Evolutionary conservation across 2,329 filamentous ascomycete genomes (phyloP), one percentile per base, ranked within the genome.

Genomic region (Chaetomiaceae sp.): DNA sequence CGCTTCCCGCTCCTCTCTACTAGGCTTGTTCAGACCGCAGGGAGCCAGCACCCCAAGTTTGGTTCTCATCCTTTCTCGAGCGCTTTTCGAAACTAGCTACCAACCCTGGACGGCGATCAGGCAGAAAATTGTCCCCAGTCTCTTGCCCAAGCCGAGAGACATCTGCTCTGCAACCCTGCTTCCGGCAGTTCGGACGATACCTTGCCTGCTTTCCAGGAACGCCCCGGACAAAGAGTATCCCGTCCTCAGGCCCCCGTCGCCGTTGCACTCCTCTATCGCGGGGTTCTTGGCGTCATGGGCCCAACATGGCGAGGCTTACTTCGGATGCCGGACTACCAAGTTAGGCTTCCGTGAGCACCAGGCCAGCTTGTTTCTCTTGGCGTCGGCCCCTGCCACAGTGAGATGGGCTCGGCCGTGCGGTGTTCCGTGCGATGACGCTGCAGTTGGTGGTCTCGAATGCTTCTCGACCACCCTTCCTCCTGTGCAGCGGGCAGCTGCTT

Each of bases 21-120:
- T n/a, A n/a, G n/a, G n/a, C n/a, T n/a, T n/a, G n/a, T n/a, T n/a
- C n/a, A n/a, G n/a, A n/a, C n/a, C n/a, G n/a, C n/a, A n/a, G n/a
- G n/a, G n/a, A n/a, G n/a, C n/a, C n/a, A n/a, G n/a, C n/a, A n/a
- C n/a, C n/a, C 24, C 11, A 17, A 14, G 14, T 32, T 26, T 34
- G 11, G 15, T 12, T 30, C 35, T 1, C 10, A 35, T 32, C 18
- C 32, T 20, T 19, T 26, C 17, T 30, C 26, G 26, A 14, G 30
- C 27, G 48, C 52, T 50, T 50, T 50, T 48, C 56, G 56, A 61
- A 62, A 62, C 58, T 45, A 43, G 45, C 45, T 38, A 50, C 42
- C 37, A 50, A 54, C 50, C 51, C 56, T 50, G 44, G 50, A 42
- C 49, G 60, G 45, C 55, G 60, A 62, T 63, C 60, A 62, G 54